phyloP scores from a whole-genome alignment of 768 basidiomycete species.

The Trametes punicea region DNA sequence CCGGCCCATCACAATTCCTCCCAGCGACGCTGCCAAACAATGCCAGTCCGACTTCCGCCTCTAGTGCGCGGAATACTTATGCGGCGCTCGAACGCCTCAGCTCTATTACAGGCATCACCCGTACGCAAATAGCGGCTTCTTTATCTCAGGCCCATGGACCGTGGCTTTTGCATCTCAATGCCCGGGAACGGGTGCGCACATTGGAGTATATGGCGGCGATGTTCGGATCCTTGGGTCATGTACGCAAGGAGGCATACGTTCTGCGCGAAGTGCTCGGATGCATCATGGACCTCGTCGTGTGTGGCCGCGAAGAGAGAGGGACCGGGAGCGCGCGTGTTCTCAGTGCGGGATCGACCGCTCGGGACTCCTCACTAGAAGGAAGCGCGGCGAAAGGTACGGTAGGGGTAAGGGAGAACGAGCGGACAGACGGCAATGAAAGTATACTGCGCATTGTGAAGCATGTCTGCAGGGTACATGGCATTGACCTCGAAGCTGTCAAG shows the following conservation, averaged over 20 bases:
- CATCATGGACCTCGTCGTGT: constrained; percentile 82
- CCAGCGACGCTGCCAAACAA: constrained; percentile 54
- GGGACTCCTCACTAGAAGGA: constrained; percentile 38
- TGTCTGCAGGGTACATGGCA: constrained; percentile 75
- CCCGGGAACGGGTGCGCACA: constrained; percentile 68
- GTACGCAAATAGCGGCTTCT: constrained; percentile 60
- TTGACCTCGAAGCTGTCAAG: constrained; percentile 72
- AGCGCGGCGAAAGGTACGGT: constrained; percentile 48
- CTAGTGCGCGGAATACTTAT: constrained; percentile 27
- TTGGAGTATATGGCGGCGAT: constrained; percentile 70
- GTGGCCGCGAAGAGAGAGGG: constrained; percentile 62
- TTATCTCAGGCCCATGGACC: constrained; percentile 82
- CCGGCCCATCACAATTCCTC: constrained; percentile 54
- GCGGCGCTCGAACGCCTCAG: constrained; percentile 63
- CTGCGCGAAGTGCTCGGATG: constrained; percentile 84
- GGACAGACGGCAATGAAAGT: constrained; percentile 76
- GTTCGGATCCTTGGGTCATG: constrained; percentile 79
- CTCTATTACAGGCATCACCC: constrained; percentile 63
- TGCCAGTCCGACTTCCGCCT: constrained; percentile 32
- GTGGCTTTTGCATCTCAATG: constrained; percentile 78
- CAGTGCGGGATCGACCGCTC: constrained; percentile 46
- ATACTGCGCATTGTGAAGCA: constrained; percentile 72
- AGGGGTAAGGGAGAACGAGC: constrained; percentile 71
- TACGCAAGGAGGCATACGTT: constrained; percentile 83
- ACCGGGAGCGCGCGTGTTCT: constrained; percentile 46